Evolutionary conservation across 306 rosid species (phyloP).

Genomic region (Fagus crenata): DNA sequence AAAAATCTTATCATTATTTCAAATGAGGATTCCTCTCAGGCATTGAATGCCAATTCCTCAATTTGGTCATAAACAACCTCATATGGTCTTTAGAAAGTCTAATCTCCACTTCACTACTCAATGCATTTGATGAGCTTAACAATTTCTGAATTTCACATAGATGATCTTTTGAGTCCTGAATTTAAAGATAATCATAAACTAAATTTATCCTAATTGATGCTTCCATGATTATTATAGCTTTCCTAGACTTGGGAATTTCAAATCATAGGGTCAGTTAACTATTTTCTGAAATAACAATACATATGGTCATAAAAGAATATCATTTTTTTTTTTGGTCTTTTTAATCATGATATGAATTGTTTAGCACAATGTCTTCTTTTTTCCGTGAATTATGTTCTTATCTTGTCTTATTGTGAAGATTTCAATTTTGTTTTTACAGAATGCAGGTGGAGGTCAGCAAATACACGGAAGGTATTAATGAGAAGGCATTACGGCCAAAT

Average conservation of each 20-base stretch:
- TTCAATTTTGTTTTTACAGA: constrained; percentile 50
- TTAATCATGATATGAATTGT: constrained; percentile 2
- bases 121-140: neutral
- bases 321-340: neutral
- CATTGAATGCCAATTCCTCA: neutral
- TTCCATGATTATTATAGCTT: neutral
- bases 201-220: neutral
- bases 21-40: neutral
- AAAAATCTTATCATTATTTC: neutral
- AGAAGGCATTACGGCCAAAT: constrained; percentile 67
- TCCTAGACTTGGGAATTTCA: neutral
- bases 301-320: neutral
- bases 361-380: neutral
- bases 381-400: neutral
- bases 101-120: neutral
- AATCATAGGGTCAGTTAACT: neutral
- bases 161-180: neutral
- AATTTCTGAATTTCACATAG: neutral
- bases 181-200: neutral
- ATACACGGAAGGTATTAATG: constrained; percentile 84
- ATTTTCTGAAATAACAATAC: neutral
- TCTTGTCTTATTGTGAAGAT: neutral
- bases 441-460: constrained; percentile 99
- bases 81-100: neutral
- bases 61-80: neutral